Evolutionary conservation across 768 basidiomycete species (phyloP).

Genomic region (Trametes cinnabarina): DNA sequence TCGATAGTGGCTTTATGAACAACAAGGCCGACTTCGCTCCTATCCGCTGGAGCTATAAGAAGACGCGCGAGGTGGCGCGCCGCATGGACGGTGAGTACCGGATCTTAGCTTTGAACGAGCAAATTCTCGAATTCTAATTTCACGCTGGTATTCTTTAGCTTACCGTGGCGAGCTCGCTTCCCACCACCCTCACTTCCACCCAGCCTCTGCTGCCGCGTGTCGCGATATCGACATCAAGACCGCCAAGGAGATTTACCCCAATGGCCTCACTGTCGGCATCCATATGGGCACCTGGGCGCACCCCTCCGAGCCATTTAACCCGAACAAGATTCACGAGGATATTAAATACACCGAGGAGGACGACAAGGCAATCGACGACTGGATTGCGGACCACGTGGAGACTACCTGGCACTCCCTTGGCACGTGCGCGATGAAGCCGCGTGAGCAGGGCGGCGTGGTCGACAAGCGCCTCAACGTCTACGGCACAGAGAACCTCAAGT

Average conservation of each 20-base stretch:
- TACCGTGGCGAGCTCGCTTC: constrained; percentile 72
- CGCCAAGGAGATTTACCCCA: constrained; percentile 58
- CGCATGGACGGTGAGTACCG: constrained; percentile 58
- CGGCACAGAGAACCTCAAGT: constrained; percentile 66
- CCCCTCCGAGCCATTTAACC: constrained; percentile 52
- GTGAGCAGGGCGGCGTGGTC: constrained; percentile 64
- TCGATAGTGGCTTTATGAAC: constrained; percentile 80
- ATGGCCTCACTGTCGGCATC: constrained; percentile 64
- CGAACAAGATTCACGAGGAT: constrained; percentile 58
- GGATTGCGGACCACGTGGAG: constrained; percentile 69
- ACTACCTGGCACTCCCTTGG: constrained; percentile 74
- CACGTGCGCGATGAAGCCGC: constrained; percentile 60
- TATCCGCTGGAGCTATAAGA: constrained; percentile 77
- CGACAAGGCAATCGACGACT: constrained; percentile 70
- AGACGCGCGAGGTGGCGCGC: constrained; percentile 67
- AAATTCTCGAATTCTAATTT: not conserved
- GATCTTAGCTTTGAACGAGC: not conserved
- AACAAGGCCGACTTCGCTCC: constrained; percentile 75
- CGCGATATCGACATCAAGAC: constrained; percentile 67
- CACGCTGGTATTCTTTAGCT: constrained; percentile 34
- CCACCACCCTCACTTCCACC: constrained; percentile 75
- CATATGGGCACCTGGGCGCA: constrained; percentile 73
- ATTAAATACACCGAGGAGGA: constrained; percentile 67
- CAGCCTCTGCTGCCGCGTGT: constrained; percentile 56
- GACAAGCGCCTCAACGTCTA: constrained; percentile 62